These are phyloP conservation scores for Suzukiozyma palmioleophila DNA, from an alignment of 1,139 yeast species.

Conservation along the genomic window DNA sequence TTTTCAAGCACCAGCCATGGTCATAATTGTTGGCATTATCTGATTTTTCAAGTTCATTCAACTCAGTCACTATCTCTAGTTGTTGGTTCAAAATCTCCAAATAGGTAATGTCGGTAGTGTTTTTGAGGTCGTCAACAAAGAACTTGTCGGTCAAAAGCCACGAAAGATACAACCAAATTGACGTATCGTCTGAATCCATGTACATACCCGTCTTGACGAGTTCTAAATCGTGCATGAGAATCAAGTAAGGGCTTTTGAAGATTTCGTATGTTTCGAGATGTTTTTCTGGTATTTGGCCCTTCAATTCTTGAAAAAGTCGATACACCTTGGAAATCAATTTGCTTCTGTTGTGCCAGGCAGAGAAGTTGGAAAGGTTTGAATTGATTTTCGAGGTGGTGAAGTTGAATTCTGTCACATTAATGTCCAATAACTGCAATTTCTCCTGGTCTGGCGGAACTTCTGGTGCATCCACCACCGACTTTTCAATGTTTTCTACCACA, in stretches of 20 bases:
- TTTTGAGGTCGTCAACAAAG: conserved; percentile 31
- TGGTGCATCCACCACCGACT: conserved; percentile 10
- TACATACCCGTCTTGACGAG: conserved; percentile 79
- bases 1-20: conserved; percentile 67
- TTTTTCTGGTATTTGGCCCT: conserved; percentile 17
- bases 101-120: conserved; percentile 13
- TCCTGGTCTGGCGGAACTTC: conserved; percentile 7
- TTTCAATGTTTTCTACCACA: conserved; percentile 53
- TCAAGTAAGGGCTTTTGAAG: conserved; percentile 23
- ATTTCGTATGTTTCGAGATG: conserved; percentile 12
- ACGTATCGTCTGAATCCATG: conserved; percentile 91
- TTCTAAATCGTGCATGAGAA: conserved; percentile 57
- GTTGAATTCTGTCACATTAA: conserved; percentile 53
- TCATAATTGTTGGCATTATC: conserved; percentile 52
- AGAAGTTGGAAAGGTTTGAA: conserved; percentile 81
- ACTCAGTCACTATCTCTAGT: conserved; percentile 39
- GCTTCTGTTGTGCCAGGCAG: conserved; percentile 94
- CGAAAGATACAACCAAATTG: conserved; percentile 83
- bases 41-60: conserved; percentile 56
- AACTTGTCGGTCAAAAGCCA: conserved; percentile 70
- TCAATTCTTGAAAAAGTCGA: conserved; percentile 10
- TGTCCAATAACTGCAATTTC: conserved; percentile 16
- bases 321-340: conserved; percentile 58
- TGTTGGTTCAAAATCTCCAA: conserved; percentile 36
- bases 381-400: conserved; percentile 79